These are phyloP conservation scores for Zasmidium angulare DNA, from an alignment of 2,329 filamentous ascomycete genomes.

Conservation along the genomic window DNA sequence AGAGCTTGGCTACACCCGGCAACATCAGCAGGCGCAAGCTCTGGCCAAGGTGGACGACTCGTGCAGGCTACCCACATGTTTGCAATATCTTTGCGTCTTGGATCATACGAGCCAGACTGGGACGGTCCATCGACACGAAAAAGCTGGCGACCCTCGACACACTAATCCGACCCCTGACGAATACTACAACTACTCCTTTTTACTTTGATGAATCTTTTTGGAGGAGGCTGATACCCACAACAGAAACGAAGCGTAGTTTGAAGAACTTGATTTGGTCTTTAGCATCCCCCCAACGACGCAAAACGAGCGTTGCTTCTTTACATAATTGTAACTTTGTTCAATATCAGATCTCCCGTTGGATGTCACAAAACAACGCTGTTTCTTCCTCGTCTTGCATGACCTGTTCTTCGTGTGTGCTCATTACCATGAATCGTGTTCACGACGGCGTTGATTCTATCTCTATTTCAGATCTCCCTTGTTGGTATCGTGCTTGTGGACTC, in stretches of 20 bases:
- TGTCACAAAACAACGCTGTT: background rate
- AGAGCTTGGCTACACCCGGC: background rate
- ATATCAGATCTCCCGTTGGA: background rate
- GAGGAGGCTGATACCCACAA: constrained; percentile 5
- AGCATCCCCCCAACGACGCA: background rate
- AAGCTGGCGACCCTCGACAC: no score
- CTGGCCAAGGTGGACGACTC: background rate
- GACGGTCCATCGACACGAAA: no score
- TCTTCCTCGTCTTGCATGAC: no score
- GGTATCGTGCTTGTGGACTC: background rate
- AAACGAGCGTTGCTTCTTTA: background rate
- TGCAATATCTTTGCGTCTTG: background rate
- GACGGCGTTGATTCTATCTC: background rate
- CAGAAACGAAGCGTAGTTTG: background rate
- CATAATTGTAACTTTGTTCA: background rate
- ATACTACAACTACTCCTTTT: background rate
- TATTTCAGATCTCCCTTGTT: constrained; percentile 3
- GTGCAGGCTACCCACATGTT: background rate
- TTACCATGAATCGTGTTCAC: background rate
- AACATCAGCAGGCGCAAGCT: background rate
- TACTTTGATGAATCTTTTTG: background rate
- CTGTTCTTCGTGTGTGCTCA: no score
- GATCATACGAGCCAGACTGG: background rate
- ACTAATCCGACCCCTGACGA: background rate
- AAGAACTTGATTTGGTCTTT: background rate